phyloP scores from a whole-genome alignment of 208 protist genomes.

The Leishmania turanica region DNA sequence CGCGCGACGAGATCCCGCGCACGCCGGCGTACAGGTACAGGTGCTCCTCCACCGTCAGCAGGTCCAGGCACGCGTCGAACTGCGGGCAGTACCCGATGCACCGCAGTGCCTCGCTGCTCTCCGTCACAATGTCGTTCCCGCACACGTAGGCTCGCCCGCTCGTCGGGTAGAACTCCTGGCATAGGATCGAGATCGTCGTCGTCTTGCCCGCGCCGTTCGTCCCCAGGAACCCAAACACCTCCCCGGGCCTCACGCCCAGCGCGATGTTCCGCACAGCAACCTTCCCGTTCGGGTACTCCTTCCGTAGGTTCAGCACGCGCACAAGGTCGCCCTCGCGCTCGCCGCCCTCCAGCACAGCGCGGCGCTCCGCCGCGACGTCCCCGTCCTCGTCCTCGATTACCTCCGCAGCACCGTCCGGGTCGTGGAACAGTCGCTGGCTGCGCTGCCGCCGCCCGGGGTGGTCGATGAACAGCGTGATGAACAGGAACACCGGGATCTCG shows the following conservation, averaged over 20 bases:
- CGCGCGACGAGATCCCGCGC: constrained; percentile 25
- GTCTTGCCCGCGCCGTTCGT: constrained; percentile 92
- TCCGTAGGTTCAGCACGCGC: constrained; percentile 55
- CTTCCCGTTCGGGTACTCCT: constrained; percentile 70
- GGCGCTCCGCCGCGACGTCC: constrained; percentile 43
- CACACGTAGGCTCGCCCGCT: constrained; percentile 61
- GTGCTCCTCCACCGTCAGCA: constrained; percentile 92
- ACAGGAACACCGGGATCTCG: constrained; percentile 39
- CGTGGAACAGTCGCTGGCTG: constrained; percentile 36
- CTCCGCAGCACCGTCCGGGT: constrained; percentile 36
- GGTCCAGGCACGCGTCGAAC: constrained; percentile 90
- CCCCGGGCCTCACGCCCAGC: constrained; percentile 66
- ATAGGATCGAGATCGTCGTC: constrained; percentile 82
- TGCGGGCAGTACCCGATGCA: constrained; percentile 94
- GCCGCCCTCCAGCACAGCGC: constrained; percentile 20
- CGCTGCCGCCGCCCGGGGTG: constrained; percentile 31
- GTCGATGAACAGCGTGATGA: constrained; percentile 41
- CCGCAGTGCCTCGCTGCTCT: constrained; percentile 44
- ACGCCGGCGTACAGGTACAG: constrained; percentile 39
- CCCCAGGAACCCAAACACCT: constrained; percentile 89
- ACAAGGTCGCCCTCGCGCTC: constrained; percentile 40
- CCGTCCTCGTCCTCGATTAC: constrained; percentile 37
- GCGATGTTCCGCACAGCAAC: constrained; percentile 73
- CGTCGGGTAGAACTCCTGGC: constrained; percentile 70
- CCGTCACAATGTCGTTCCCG: constrained; percentile 54